phyloP scores from a whole-genome alignment of 805 yeast genomes.

The Kodamaea neixiangensis region DNA sequence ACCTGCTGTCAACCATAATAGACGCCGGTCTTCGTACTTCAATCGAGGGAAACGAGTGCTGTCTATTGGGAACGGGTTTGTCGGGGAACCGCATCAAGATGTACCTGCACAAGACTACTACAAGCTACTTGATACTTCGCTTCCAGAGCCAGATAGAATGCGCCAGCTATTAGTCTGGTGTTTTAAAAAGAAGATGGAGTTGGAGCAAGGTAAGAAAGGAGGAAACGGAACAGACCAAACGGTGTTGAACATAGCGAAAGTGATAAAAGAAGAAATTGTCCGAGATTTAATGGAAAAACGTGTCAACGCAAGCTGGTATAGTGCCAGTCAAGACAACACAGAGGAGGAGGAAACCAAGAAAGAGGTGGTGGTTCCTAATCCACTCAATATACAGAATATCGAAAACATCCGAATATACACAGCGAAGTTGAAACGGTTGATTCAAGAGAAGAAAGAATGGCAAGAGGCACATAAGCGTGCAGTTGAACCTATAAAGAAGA shows the following conservation, averaged over 20 bases:
- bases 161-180: slow-evolving; percentile 72
- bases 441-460: slow-evolving; percentile 53
- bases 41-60: slow-evolving; percentile 72
- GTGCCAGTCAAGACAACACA: slow-evolving; percentile 24
- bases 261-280: slow-evolving; percentile 63
- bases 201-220: slow-evolving; percentile 21
- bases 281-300: slow-evolving; percentile 60
- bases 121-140: slow-evolving; percentile 58
- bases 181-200: slow-evolving; percentile 48
- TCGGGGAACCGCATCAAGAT: slow-evolving; percentile 65
- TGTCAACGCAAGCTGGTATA: slow-evolving; percentile 71
- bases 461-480: slow-evolving; percentile 26
- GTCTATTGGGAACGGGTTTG: slow-evolving; percentile 72
- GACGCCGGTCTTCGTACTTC: slow-evolving; percentile 52
- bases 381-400: slow-evolving; percentile 55
- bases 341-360: slow-evolving; percentile 23
- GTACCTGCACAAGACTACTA: slow-evolving; percentile 56
- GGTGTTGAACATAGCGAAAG: slow-evolving; percentile 55
- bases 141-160: slow-evolving; percentile 76
- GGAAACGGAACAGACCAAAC: slow-evolving; percentile 31
- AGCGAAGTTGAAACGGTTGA: slow-evolving; percentile 44
- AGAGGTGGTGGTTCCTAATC: slow-evolving; percentile 53
- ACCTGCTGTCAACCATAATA: neutral
- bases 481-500: slow-evolving; percentile 16
- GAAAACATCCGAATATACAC: slow-evolving; percentile 49